Base-by-base conservation (phyloP, 2,329 filamentous ascomycete species). In the Zarea fungicola region DNA sequence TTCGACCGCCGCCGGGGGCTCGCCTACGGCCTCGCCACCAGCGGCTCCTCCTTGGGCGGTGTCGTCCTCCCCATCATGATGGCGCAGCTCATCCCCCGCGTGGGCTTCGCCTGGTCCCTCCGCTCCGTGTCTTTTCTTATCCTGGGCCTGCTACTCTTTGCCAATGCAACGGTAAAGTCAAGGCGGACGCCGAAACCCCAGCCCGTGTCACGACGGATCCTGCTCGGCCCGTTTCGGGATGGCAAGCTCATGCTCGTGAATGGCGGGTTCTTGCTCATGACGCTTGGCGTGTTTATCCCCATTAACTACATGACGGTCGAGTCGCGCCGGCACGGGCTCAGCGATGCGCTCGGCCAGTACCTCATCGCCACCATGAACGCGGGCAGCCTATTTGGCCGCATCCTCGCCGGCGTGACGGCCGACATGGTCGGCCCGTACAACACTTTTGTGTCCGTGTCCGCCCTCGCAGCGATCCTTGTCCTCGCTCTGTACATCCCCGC, bases 401-500 rank as follows among this genome's bases (percentile, higher is more conserved):
- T 69, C 2, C 46, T 59, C 8, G 58, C 66, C 0, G 66, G 66
- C 4, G 41, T 66, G 25, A 36, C 64, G 9, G 63, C 63, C 4
- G 70, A 73, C 56, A 56, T 46, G 35, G 45, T 68, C 6, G 70
- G 70, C 10, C 60, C 60, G 6, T 72, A 65, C 60, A 72, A 73
- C 53, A 59, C 67, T 23, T 70, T 72, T 41, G 68, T 76, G 19
- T 56, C 74, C 9, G 71, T 77, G 42, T 73, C 71, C 28, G 65
- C 64, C 25, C 52, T 73, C 22, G 68, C 75, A 3, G 60, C 53
- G 5, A 31, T 71, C 11, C 57, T 64, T 53, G 62, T 64, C 9
- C 58, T 73, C 6, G 69, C 61, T 22, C 62, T 83, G 22, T 73
- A 70, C 69, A 63, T 73, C 19, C 65, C 67, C 0, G 68, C 59